Evolutionary conservation across 768 basidiomycete genomes (phyloP).

Genomic region (Macrolepiota fuliginosa): DNA sequence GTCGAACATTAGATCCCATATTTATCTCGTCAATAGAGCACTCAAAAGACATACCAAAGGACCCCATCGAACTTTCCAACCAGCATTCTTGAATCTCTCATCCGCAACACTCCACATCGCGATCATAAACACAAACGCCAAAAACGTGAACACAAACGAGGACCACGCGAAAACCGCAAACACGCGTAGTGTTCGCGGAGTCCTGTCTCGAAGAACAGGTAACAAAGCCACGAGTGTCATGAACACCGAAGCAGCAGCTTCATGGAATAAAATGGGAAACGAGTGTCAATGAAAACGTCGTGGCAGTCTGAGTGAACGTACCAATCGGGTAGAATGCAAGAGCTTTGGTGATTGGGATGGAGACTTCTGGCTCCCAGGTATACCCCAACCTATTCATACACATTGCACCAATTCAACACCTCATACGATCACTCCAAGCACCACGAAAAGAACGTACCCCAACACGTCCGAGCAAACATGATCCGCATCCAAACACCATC

Average conservation of each 20-base stretch:
- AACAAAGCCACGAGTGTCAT: constrained; percentile 28
- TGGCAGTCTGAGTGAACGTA: constrained; percentile 14
- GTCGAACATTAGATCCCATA: background rate
- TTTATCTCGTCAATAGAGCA: background rate
- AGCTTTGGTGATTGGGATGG: constrained; percentile 30
- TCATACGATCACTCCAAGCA: background rate
- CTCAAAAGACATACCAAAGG: constrained; percentile 29
- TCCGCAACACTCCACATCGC: constrained; percentile 32
- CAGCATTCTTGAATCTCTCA: constrained; percentile 28
- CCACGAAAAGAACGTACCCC: constrained; percentile 21
- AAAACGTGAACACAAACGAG: constrained; percentile 26
- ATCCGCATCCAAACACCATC: constrained; percentile 37
- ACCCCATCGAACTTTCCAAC: constrained; percentile 32
- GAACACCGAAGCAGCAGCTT: constrained; percentile 29
- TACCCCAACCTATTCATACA: constrained; percentile 30
- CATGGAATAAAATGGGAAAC: background rate
- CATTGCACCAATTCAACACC: background rate
- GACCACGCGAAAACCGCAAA: constrained; percentile 25
- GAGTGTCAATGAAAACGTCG: background rate
- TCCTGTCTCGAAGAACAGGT: constrained; percentile 23
- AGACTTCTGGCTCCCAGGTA: constrained; percentile 35
- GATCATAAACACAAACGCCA: constrained; percentile 38
- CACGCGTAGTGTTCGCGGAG: constrained; percentile 23
- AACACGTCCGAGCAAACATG: constrained; percentile 24
- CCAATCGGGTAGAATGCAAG: constrained; percentile 36